Evolutionary conservation across 306 rosid species (phyloP).

Genomic region (Amphicarpaea edgeworthii): DNA sequence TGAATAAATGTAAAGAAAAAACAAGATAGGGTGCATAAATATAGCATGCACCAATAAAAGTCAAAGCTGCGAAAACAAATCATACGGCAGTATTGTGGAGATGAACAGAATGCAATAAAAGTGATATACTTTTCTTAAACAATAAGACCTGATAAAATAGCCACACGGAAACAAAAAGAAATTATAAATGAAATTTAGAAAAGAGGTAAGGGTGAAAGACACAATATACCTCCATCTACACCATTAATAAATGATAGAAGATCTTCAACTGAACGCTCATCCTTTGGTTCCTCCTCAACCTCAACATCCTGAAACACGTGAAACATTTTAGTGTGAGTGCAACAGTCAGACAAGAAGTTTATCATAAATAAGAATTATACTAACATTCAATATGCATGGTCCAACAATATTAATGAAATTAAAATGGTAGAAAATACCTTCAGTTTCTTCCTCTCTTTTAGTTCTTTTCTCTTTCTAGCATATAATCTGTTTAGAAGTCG

Average conservation of each 20-base stretch:
- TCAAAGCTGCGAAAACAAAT: slow-evolving; percentile 12
- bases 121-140: not conserved
- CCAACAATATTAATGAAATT: slow-evolving; percentile 41
- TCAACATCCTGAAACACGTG: slow-evolving; percentile 70
- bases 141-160: not conserved
- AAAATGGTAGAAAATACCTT: slow-evolving; percentile 63
- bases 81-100: not conserved
- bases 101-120: slow-evolving; percentile 16
- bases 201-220: slow-evolving; percentile 2
- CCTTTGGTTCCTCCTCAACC: slow-evolving; percentile 76
- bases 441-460: slow-evolving; percentile 76
- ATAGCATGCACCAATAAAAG: slow-evolving; percentile 10
- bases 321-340: slow-evolving; percentile 29
- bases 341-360: slow-evolving; percentile 6
- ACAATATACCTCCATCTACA: slow-evolving; percentile 65
- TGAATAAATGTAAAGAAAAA: slow-evolving; percentile 34
- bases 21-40: slow-evolving; percentile 28
- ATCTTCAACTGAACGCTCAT: slow-evolving; percentile 91
- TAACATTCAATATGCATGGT: slow-evolving; percentile 38
- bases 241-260: slow-evolving; percentile 89
- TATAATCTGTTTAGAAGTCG: slow-evolving; percentile 87
- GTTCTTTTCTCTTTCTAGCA: slow-evolving; percentile 88
- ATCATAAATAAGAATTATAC: not conserved
- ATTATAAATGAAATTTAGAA: slow-evolving; percentile 9
- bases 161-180: slow-evolving; percentile 28